Evolutionary conservation across 805 yeast genomes (phyloP).

Genomic region (Candida verbasci): DNA sequence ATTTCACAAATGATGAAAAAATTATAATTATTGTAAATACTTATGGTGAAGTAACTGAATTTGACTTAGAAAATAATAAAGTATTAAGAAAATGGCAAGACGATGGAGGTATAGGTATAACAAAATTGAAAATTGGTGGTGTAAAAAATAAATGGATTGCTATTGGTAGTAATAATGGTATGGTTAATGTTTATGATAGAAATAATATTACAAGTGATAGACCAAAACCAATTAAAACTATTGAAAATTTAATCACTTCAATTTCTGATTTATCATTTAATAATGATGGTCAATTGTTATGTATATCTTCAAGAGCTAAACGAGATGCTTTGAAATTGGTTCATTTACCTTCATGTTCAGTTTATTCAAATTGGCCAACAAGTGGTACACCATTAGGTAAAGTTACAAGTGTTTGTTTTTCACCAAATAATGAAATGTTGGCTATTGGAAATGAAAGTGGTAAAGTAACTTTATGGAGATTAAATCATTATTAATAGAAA

Average conservation of each 20-base stretch:
- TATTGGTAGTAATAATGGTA: slow-evolving; percentile 82
- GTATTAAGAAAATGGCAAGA: slow-evolving; percentile 76
- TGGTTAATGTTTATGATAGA: slow-evolving; percentile 82
- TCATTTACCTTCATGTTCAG: slow-evolving; percentile 83
- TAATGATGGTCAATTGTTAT: slow-evolving; percentile 83
- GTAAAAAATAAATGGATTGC: slow-evolving; percentile 75
- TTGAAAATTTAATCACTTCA: slow-evolving; percentile 79
- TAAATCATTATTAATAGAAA: slow-evolving; percentile 66
- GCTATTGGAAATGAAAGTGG: slow-evolving; percentile 92
- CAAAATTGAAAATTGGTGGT: slow-evolving; percentile 72
- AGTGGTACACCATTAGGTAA: slow-evolving; percentile 95
- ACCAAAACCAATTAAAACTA: slow-evolving; percentile 53
- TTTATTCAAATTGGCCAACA: slow-evolving; percentile 95
- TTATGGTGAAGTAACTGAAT: slow-evolving; percentile 89
- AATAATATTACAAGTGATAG: slow-evolving; percentile 14
- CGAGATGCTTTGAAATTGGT: slow-evolving; percentile 83
- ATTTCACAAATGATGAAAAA: slow-evolving; percentile 49
- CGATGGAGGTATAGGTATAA: slow-evolving; percentile 79
- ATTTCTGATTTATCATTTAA: slow-evolving; percentile 71
- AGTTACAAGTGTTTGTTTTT: slow-evolving; percentile 75
- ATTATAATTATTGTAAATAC: slow-evolving; percentile 57
- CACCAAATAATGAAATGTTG: slow-evolving; percentile 77
- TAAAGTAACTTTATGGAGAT: slow-evolving; percentile 79
- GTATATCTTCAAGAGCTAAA: slow-evolving; percentile 79
- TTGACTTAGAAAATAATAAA: slow-evolving; percentile 40